These are phyloP conservation scores for Cutaneotrichosporon arboriforme DNA, from an alignment of 1,284 basidiomycete species.

Conservation along the genomic window DNA sequence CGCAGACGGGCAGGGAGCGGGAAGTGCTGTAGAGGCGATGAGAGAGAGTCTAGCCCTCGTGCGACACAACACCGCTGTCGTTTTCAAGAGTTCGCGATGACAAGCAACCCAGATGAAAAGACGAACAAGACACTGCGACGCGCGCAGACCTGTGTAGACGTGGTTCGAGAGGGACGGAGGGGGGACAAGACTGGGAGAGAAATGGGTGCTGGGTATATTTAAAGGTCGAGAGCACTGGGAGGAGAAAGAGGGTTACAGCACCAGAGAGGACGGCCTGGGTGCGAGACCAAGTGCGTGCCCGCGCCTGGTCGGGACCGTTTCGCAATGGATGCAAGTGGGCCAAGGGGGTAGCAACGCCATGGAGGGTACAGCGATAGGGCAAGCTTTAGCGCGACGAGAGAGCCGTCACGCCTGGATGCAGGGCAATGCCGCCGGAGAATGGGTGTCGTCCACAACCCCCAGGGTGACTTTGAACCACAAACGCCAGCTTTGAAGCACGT, in stretches of 20 bases:
- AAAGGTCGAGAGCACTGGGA: conserved; percentile 9
- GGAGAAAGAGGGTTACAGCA: background rate
- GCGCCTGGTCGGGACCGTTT: conserved; percentile 18
- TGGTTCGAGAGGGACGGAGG: background rate
- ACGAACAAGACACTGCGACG: background rate
- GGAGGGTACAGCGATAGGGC: conserved; percentile 8
- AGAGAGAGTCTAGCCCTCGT: background rate
- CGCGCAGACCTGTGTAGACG: conserved; percentile 1
- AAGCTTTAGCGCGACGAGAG: conserved; percentile 18
- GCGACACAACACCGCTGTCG: background rate
- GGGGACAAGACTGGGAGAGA: conserved; percentile 1
- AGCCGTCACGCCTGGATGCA: conserved; percentile 9
- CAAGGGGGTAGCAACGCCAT: conserved; percentile 11
- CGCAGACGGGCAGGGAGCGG: background rate
- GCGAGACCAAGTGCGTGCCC: conserved; percentile 1
- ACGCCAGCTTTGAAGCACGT: background rate
- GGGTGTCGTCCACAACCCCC: background rate
- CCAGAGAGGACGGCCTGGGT: background rate
- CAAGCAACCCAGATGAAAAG: too few species aligned
- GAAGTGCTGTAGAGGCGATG: background rate
- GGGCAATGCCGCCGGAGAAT: conserved; percentile 2
- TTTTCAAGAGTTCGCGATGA: background rate
- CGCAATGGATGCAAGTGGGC: conserved; percentile 16
- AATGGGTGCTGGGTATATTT: conserved; percentile 8
- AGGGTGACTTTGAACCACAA: background rate